Conservation (phyloP, 495 filamentous ascomycete species). For the Neurospora discreta region DNA sequence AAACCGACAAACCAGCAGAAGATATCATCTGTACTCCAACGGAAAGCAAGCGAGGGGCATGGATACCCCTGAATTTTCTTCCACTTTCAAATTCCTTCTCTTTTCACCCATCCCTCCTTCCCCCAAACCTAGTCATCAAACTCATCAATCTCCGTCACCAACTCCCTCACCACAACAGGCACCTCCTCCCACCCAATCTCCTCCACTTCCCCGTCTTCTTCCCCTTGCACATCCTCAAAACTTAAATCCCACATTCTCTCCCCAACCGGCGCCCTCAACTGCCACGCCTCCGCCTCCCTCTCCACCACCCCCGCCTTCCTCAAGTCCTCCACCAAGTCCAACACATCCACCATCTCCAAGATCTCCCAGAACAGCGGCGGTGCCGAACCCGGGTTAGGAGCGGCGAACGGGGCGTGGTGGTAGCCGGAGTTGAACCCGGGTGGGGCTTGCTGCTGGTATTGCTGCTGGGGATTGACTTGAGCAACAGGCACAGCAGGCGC, state of each 20-base stretch:
- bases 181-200: background rate
- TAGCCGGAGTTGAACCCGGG: background rate
- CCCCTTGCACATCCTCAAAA: background rate
- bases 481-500: too few species aligned
- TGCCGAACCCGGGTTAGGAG: background rate
- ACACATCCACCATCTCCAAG: background rate
- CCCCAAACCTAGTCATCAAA: background rate
- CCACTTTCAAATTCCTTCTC: background rate
- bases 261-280: background rate
- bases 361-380: background rate
- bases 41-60: too few species aligned
- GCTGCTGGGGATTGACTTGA: background rate
- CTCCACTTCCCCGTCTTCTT: background rate
- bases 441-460: background rate
- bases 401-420: background rate
- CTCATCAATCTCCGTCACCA: background rate
- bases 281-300: background rate
- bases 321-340: background rate
- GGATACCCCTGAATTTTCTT: too few species aligned
- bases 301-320: background rate
- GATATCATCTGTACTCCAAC: too few species aligned
- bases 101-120: background rate
- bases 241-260: background rate
- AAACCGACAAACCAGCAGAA: background rate
- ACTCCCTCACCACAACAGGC: background rate